phyloP scores from a whole-genome alignment of 2,329 filamentous ascomycete genomes.

The Aureobasidium zeae region DNA sequence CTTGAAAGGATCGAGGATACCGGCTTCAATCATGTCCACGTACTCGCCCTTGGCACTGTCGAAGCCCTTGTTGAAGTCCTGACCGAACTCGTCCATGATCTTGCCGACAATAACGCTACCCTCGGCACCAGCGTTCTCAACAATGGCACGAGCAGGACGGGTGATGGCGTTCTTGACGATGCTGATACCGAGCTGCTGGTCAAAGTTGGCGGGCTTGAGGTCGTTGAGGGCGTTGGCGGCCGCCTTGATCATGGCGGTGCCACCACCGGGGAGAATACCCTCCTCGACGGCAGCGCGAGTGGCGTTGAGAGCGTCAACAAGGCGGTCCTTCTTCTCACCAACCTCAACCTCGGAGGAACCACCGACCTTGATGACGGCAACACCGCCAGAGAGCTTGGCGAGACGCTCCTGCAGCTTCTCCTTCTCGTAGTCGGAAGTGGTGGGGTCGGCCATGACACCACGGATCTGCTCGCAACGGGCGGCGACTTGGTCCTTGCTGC shows the following conservation, averaged over 20 bases:
- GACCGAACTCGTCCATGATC: slow-evolving; percentile 84
- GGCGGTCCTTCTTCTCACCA: slow-evolving; percentile 99
- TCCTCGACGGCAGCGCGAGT: slow-evolving; percentile 98
- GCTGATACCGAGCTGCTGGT: slow-evolving; percentile 95
- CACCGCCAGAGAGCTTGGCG: slow-evolving; percentile 96
- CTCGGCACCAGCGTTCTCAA: slow-evolving; percentile 95
- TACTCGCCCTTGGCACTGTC: slow-evolving; percentile 96
- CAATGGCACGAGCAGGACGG: slow-evolving; percentile 84
- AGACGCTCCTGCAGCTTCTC: slow-evolving; percentile 99
- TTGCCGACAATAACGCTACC: slow-evolving; percentile 96
- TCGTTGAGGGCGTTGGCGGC: slow-evolving; percentile 75
- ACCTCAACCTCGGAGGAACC: slow-evolving; percentile 97
- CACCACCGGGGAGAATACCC: slow-evolving; percentile 96
- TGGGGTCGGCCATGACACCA: slow-evolving; percentile 86
- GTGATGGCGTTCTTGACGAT: slow-evolving; percentile 99
- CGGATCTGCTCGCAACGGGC: slow-evolving; percentile 99
- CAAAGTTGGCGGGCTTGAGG: slow-evolving; percentile 89
- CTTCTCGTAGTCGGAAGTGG: slow-evolving; percentile 98
- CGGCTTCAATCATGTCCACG: slow-evolving; percentile 93
- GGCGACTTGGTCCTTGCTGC: slow-evolving; percentile 82
- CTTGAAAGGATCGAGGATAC: slow-evolving; percentile 99
- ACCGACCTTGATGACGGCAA: slow-evolving; percentile 98
- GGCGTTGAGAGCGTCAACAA: slow-evolving; percentile 95
- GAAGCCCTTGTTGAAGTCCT: slow-evolving; percentile 96
- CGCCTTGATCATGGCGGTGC: slow-evolving; percentile 96